Base-by-base conservation (phyloP, 148 eudicot species). In the Cornus florida region DNA sequence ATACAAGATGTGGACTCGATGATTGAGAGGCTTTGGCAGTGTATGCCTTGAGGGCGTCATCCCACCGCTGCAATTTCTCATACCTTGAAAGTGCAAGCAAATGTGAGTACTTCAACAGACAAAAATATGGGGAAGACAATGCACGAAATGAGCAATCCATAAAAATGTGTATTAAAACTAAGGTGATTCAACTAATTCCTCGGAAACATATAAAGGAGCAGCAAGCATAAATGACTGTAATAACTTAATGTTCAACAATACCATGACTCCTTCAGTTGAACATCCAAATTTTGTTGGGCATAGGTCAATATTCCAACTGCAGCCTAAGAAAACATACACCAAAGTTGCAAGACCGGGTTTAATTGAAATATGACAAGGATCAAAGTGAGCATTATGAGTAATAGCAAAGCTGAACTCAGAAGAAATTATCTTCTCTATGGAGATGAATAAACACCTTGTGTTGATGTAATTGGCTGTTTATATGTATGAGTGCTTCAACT, bases 41-140 rank as follows among this genome's bases (percentile, higher is more conserved):
- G 83, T 96, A 96, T 71, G 99, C 99, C 80, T 87, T 91, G 46
- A 96, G 90, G 57, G 99, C 99, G 83, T 94, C 97, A 79, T 96
- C 97, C 99, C 99, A 96, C 10, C 99, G 89, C 81, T 96, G 99
- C 79, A 96, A 78, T 83, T 96, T 96, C 86, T 93, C 99, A 87
- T 96, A 92, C 99, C 98, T 96, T 62, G 32, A 85, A 85, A 73
- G 22, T 32, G 70, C 65, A 80, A 88, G 73, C 38, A 28, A 19
- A 39, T 64, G 70, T 76, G 69, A 82, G 80, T 78, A 78, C 50
- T 73, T 23, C 7, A 74, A 74, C 22, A 22, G 68, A 74, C n/a
- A 62, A 62, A 12, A 17, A 17, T 17, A 62, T 62, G 12, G 46
- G 6, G 32, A 71, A 48, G 5, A 24, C 32, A 57, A 53, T 43